Conservation (phyloP, 2,329 filamentous ascomycete genomes). For the Cytospora chrysosperma region DNA sequence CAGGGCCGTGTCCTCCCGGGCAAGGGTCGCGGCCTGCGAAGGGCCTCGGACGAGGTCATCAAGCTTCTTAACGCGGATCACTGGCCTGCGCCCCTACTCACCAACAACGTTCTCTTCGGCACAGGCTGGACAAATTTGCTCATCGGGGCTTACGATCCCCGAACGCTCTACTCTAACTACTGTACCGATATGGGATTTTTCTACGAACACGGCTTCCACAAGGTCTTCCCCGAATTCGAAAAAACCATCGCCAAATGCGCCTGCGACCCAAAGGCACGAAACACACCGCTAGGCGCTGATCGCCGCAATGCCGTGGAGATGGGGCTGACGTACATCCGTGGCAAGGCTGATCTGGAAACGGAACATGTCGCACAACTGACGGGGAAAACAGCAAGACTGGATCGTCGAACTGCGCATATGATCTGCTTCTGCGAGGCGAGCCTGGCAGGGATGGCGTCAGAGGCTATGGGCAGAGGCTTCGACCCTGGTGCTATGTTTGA, state of each 20-base stretch:
- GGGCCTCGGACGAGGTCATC: slow-evolving; percentile 11
- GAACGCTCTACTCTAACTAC: slow-evolving; percentile 11
- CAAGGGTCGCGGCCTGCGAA: not conserved
- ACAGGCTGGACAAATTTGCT: slow-evolving; percentile 10
- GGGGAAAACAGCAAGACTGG: slow-evolving; percentile 1
- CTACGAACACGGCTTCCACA: not conserved
- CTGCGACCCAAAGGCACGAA: not conserved
- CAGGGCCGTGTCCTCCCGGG: not conserved
- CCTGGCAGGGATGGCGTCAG: slow-evolving; percentile 6
- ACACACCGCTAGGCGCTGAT: slow-evolving; percentile 2
- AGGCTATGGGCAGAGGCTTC: slow-evolving; percentile 12
- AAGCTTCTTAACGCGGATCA: slow-evolving; percentile 4
- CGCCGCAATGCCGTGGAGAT: slow-evolving; percentile 10
- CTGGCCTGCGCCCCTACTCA: slow-evolving; percentile 11
- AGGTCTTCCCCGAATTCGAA: not conserved
- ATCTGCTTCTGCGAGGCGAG: slow-evolving; percentile 13
- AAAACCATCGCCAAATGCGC: not conserved
- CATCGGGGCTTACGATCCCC: slow-evolving; percentile 8
- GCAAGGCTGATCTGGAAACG: slow-evolving; percentile 1
- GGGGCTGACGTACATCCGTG: not conserved
- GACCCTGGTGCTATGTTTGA: slow-evolving; percentile 10
- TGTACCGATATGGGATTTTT: slow-evolving; percentile 5
- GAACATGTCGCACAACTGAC: not conserved
- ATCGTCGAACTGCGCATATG: slow-evolving; percentile 1
- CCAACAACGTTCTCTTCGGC: slow-evolving; percentile 7